Base-by-base conservation (phyloP, 1,139 yeast genomes). In the Taphrina communis region DNA sequence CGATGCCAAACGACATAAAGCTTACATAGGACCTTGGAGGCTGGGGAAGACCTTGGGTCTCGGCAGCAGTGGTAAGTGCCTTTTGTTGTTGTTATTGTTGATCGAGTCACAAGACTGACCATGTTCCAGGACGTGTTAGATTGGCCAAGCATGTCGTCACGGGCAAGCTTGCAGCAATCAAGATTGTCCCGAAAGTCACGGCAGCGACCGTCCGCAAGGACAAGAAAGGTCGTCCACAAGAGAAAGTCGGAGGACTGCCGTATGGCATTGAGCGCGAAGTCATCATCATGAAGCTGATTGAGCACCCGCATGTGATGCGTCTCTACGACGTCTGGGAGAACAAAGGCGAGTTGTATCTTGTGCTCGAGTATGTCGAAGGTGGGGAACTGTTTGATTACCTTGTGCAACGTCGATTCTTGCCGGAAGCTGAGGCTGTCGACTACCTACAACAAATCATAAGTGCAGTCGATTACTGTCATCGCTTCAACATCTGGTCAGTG, bases 321-420 rank as follows among this genome's bases (percentile, higher is more conserved):
- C 82, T 94, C 59, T 94, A 90, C 78, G 99, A 94, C 75, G 99
- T 95, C 55, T 94, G 99, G 99, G 99, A 95, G 78, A 94, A 95
- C 75, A 90, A 91, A 75, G 92, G 95, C 72, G 97, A 93, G 75
- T 81, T 94, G 72, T 77, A 70, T 38, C 84, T 94, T 74, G 95
- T 95, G 39, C 81, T 94, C 72, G 99, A 94, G 80, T 94, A 95
- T 79, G 94, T 95, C 66, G 98, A 95, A 80, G 97, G 97, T 65
- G 99, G 99, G 55, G 99, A 94, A 79, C 82, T 94, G 69, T 94
- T 95, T 76, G 97, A 95, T 79, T 87, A 93, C 75, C 82, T 94
- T 69, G 92, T 94, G 71, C 91, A 91, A 77, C 84, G 89, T 70
- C 98, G 99, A 3, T 87, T 90, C 61, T 82, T 94, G 68, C 94